These are phyloP conservation scores for Penstemon newberryi DNA, from an alignment of 257 asterid genomes.

Conservation along the genomic window DNA sequence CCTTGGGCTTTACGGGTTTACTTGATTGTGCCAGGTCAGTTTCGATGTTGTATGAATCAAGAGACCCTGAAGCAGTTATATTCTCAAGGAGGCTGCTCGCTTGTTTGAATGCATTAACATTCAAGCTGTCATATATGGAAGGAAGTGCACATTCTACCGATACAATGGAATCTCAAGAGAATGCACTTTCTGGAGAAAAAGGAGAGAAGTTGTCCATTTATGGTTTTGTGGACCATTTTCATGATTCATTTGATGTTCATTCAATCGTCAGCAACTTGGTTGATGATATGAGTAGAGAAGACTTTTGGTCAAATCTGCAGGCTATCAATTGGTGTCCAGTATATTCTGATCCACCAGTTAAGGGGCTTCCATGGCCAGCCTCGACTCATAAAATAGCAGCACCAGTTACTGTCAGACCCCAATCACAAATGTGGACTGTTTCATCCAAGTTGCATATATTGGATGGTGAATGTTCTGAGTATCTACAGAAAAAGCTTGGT, in stretches of 20 bases:
- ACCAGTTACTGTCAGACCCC: constrained; percentile 68
- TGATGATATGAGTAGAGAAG: constrained; percentile 57
- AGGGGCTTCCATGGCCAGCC: constrained; percentile 77
- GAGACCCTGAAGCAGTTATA: constrained; percentile 48
- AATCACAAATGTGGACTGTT: constrained; percentile 89
- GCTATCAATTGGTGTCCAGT: constrained; percentile 91
- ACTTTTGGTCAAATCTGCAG: constrained; percentile 69
- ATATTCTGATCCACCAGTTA: constrained; percentile 61
- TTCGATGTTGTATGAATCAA: constrained; percentile 55
- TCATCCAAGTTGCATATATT: constrained; percentile 72
- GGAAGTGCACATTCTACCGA: constrained; percentile 39
- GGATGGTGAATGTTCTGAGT: constrained; percentile 74
- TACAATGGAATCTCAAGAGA: constrained; percentile 40
- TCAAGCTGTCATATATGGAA: constrained; percentile 47
- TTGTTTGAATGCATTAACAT: constrained; percentile 61
- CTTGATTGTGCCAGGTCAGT: constrained; percentile 89
- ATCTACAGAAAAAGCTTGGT: constrained; percentile 70
- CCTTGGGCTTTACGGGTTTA: constrained; percentile 66
- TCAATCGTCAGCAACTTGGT: constrained; percentile 51
- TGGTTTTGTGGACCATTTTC: constrained; percentile 41
- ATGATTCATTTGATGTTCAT: constrained; percentile 42
- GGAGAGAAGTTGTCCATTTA: constrained; percentile 35
- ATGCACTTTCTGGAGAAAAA: constrained; percentile 39
- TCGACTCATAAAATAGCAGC: constrained; percentile 55
- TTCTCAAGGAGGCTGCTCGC: constrained; percentile 66